phyloP scores from a whole-genome alignment of 139 green algal species.

The Mesotaenium endlicherianum region DNA sequence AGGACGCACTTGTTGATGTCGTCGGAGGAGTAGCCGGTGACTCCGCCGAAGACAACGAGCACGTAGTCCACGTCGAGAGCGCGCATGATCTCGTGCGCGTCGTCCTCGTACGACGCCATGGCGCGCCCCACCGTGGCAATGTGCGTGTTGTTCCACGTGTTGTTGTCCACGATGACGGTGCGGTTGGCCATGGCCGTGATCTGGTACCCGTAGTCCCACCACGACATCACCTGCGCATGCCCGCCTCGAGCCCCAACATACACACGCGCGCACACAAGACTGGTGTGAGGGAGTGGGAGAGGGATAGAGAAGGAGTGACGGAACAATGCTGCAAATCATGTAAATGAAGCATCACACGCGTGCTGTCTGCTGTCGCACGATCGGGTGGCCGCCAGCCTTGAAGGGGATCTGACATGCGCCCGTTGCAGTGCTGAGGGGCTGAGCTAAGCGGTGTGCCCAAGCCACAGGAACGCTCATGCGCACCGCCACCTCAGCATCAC shows the following conservation, averaged over 20 bases:
- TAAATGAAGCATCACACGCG: too few relatives aligned
- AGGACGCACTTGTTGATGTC: constrained; percentile 59
- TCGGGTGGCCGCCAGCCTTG: too few relatives aligned
- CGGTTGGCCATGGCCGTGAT: constrained; percentile 63
- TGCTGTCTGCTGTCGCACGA: too few relatives aligned
- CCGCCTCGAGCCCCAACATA: background rate
- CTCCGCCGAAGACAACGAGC: constrained; percentile 57
- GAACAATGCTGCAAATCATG: too few relatives aligned
- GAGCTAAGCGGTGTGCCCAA: too few relatives aligned
- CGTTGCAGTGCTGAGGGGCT: too few relatives aligned
- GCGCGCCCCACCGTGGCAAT: constrained; percentile 56
- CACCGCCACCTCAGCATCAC: too few relatives aligned
- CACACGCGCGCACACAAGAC: too few relatives aligned
- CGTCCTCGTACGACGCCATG: constrained; percentile 47
- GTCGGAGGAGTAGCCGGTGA: constrained; percentile 51
- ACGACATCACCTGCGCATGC: constrained; percentile 55
- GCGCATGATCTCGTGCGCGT: constrained; percentile 57
- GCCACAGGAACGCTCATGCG: too few relatives aligned
- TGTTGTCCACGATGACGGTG: constrained; percentile 61
- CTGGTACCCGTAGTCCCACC: constrained; percentile 66
- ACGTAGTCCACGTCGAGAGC: constrained; percentile 60
- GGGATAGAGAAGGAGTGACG: too few relatives aligned
- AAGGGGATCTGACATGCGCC: too few relatives aligned
- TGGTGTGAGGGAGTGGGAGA: too few relatives aligned
- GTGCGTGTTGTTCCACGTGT: constrained; percentile 66